phyloP scores from a whole-genome alignment of 768 basidiomycete species.

The Panus rudis region DNA sequence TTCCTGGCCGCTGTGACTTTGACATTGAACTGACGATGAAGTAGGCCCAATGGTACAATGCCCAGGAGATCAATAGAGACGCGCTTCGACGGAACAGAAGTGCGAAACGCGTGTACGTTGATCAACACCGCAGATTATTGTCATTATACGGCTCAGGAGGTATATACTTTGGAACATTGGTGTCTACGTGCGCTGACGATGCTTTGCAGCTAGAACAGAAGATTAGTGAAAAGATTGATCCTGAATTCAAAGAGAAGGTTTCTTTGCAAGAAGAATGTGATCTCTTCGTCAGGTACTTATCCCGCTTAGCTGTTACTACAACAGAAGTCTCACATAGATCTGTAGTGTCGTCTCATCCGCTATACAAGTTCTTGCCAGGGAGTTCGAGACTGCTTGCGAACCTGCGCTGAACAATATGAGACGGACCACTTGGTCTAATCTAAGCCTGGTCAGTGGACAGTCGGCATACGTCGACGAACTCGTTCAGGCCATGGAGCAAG shows the following conservation, averaged over 20 bases:
- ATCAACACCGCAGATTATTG: slow-evolving; percentile 99
- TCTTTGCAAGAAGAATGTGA: slow-evolving; percentile 83
- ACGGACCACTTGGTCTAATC: slow-evolving; percentile 68
- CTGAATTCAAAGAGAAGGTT: slow-evolving; percentile 71
- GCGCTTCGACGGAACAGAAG: slow-evolving; percentile 64
- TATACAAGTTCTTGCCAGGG: slow-evolving; percentile 71
- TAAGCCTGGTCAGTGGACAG: slow-evolving; percentile 81
- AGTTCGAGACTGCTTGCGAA: slow-evolving; percentile 83
- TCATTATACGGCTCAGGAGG: slow-evolving; percentile 84
- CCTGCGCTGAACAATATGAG: slow-evolving; percentile 70
- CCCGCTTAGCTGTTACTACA: neutral
- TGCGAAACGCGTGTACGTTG: slow-evolving; percentile 80
- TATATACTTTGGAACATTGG: slow-evolving; percentile 22
- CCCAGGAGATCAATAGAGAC: slow-evolving; percentile 71
- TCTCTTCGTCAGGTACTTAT: slow-evolving; percentile 72
- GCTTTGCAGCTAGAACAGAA: slow-evolving; percentile 78
- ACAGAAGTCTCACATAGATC: neutral
- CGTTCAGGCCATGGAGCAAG: slow-evolving; percentile 64
- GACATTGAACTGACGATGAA: slow-evolving; percentile 2
- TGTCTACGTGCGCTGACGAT: slow-evolving; percentile 1
- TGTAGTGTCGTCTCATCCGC: slow-evolving; percentile 77
- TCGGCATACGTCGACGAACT: slow-evolving; percentile 79
- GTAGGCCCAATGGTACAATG: slow-evolving; percentile 33
- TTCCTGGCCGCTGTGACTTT: neutral
- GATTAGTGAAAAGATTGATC: slow-evolving; percentile 73